Percentiles rank a stretch among this genome's conserved stretches.
Evolutionary conservation across 139 green algal species (phyloP).

Genomic region (Mesotaenium endlicherianum): DNA sequence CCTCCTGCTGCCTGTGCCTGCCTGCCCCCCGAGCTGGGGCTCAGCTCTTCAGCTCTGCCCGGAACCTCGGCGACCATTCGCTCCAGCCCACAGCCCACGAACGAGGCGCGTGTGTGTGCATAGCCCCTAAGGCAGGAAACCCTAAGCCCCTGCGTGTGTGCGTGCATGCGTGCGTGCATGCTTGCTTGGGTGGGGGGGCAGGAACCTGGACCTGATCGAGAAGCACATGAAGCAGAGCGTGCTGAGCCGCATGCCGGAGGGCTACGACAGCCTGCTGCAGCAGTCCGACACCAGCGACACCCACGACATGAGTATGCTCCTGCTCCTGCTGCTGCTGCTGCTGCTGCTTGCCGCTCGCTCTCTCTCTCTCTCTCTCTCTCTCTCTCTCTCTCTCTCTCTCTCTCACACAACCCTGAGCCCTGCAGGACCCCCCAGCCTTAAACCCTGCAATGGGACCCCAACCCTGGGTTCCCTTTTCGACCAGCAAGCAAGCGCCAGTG

Average conservation of each 20-base stretch:
- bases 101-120: no score
- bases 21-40: no score
- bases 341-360: background rate
- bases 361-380: background rate
- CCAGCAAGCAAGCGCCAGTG: no score
- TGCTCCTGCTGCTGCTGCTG: background rate
- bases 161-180: background rate
- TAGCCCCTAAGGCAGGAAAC: background rate
- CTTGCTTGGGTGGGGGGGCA: background rate
- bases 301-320: conserved; percentile 14
- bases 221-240: background rate
- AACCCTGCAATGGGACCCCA: no score
- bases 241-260: background rate
- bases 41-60: no score
- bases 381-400: background rate
- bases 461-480: no score
- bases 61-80: no score
- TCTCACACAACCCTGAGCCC: no score
- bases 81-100: no score
- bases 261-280: background rate
- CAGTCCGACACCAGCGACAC: conserved; percentile 13
- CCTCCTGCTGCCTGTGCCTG: no score
- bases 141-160: background rate
- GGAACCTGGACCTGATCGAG: background rate
- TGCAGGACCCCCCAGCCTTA: no score